These are phyloP conservation scores for Exophiala phaeomuriformis DNA, from an alignment of 2,329 filamentous ascomycete genomes.

Conservation along the genomic window DNA sequence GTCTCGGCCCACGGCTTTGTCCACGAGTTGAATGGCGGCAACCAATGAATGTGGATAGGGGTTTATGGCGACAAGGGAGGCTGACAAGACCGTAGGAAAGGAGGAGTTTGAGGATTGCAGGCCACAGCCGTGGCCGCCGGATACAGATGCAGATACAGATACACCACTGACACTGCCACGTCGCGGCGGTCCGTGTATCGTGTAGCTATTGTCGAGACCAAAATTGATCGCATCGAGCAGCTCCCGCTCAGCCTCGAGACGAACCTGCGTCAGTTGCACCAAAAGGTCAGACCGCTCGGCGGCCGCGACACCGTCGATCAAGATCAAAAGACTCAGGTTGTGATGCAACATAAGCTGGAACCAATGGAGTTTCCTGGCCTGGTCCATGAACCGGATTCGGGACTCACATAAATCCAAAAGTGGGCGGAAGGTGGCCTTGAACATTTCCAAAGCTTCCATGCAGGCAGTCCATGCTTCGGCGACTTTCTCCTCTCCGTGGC, in stretches of 20 bases:
- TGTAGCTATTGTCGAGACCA: constrained; percentile 28
- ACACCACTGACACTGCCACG: neutral
- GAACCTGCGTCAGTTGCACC: constrained; percentile 22
- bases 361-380: constrained; percentile 32
- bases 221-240: constrained; percentile 29
- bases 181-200: constrained; percentile 14
- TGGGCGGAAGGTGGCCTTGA: constrained; percentile 29
- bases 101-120: neutral
- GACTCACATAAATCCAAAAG: constrained; percentile 28
- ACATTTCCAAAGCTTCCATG: constrained; percentile 29
- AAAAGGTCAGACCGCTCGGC: constrained; percentile 28
- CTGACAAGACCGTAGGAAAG: constrained; percentile 2
- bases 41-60: constrained; percentile 32
- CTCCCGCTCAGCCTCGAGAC: constrained; percentile 27
- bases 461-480: constrained; percentile 26
- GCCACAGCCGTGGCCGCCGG: no score
- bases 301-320: constrained; percentile 29
- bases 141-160: no score
- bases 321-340: constrained; percentile 29
- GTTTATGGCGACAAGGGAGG: constrained; percentile 30
- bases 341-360: constrained; percentile 31
- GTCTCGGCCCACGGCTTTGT: constrained; percentile 29
- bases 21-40: constrained; percentile 29
- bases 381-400: constrained; percentile 30
- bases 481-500: constrained; percentile 29